Base-by-base conservation (phyloP, 331 rosid genomes). In the Dryas integrifolia region DNA sequence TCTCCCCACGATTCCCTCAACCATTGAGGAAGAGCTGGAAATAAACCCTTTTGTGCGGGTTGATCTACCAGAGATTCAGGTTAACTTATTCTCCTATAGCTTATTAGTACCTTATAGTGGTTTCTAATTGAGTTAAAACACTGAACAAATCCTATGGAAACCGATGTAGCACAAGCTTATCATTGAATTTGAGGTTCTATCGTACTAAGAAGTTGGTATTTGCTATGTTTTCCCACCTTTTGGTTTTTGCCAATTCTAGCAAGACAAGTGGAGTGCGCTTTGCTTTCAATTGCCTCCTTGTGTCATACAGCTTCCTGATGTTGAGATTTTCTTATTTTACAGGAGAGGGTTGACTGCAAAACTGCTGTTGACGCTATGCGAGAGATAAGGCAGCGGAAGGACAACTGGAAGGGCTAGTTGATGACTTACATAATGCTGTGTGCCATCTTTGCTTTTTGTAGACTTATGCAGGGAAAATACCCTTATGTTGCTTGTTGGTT, bases 11-110 rank as follows among this genome's bases (percentile, higher is more conserved):
- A 72, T 94, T 86, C 96, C 98, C 50, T 91, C 98, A n/a, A 86
- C 92, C 72, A 91, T 94, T 46, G 97, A 77, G 79, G 89, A 89
- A 10, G 98, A 94, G 80, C 5, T 83, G 84, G 97, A 89, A 79
- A 91, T 90, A 26, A 83, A 94, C 69, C 97, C 96, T 10, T 94
- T 94, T 77, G 86, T 91, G 82, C 83, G 98, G 63, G 96, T 76
- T 69, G 92, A 92, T 80, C 85, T 88, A 65, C 90, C 92, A 13
- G 85, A 65, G 72, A 44, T 92, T 83, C 98, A 92, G 92, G 98
- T 92, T 80, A 52, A 65, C 73, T 40, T 44, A 63, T 69, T 64
- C 41, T 18, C 35, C 66, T 12, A 30, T 11, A 7, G 2, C 9
- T 76, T 69, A 7, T 18, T 5, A 21, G 58, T 30, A 14, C 72